Base-by-base conservation (phyloP, 2,329 filamentous ascomycete genomes). In the Fusarium continuum region DNA sequence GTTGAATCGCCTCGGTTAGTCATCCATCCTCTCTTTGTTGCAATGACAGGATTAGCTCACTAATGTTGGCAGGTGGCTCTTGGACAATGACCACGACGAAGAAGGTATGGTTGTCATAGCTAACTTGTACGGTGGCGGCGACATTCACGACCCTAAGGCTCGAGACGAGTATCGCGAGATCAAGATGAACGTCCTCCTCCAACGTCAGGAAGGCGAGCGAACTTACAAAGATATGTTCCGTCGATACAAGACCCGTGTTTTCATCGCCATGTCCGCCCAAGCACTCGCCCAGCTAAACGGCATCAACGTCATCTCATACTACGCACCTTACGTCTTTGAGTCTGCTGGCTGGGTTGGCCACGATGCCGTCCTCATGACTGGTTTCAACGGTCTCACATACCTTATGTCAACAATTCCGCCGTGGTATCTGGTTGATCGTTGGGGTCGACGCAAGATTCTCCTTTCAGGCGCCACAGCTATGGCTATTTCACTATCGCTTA, bases 241-340 rank as follows among this genome's bases (percentile, higher is more conserved):
- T 72, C 88, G 92, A 62, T 98, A 98, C 81, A 86, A 85, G 74
- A 95, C 91, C 71, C 92, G 95, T 48, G 94, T 98, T 65, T 92
- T 98, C 73, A 98, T 98, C 75, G 95, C 95, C 78, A 98, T 98
- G 95, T 98, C 94, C 28, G 95, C 95, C 5, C 95, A 98, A 77
- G 93, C 89, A 6, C 86, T 99, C 65, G 95, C 95, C 23, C 95
- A 99, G 78, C 87, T 99, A 49, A 98, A 98, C 79, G 95, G 95
- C 66, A 99, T 99, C 81, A 99, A 99, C 78, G 95, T 99, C 74
- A 99, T 99, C 64, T 98, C 94, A 2, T 99, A 98, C 82, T 99
- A 99, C 74, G 95, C 95, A 1, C 95, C 95, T 0, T 88, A 96
- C 52, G 94, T 98, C 14, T 98, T 99, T 72, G 93, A 97, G 78